Evolutionary conservation across 371 early-diverging fungal species (phyloP), one percentile per base, ranked within the genome.

Genomic region (Dichotomocladium elegans): DNA sequence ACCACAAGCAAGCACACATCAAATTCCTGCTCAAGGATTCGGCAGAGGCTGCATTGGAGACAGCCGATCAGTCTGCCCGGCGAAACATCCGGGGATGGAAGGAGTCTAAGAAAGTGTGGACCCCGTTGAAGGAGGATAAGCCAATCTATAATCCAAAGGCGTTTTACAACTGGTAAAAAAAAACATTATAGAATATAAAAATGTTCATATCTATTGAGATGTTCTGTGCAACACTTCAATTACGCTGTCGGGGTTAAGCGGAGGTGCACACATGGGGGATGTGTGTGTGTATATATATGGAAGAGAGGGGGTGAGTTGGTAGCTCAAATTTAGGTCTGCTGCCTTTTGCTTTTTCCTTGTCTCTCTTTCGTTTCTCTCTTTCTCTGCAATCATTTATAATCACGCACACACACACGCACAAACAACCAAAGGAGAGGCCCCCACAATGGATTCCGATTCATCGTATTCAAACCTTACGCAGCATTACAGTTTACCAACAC

Each of bases 1-100:
- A 89, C 57, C 81, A 81, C 41, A 92, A 91, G 19, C 66, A 68
- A 24, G 84, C 93, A 4, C 95, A 95, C 57, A 77, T 96, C 70
- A 91, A 89, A 66, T 89, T 92, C 54, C 69, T 89, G 15, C 48
- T 92, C 33, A 83, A 86, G 73, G 85, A 88, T 68, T 66, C 69
- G 6, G 47, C 63, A 41, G 66, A 68, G 25, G 47, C 51, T 10
- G 42, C 58, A 0, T 17, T 4, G 17, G 41, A 50, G 11, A 19
- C 30, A 25, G 51, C 51, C 43, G 53, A 60, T 29, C 63, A 66
- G 45, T 15, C 49, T 22, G 57, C 57, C 48, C 67, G 78, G 57
- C 67, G 85, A 58, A 80, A 79, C 44, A 80, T 81, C 55, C 73
- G 81, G 31, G 82, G 82, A 10, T 79, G 81, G 79, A 77, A 80